A percentile compares a stretch with the other conserved stretches of the same genome.
Evolutionary conservation across 148 eudicot genomes (phyloP).

Genomic region (Silene latifolia): DNA sequence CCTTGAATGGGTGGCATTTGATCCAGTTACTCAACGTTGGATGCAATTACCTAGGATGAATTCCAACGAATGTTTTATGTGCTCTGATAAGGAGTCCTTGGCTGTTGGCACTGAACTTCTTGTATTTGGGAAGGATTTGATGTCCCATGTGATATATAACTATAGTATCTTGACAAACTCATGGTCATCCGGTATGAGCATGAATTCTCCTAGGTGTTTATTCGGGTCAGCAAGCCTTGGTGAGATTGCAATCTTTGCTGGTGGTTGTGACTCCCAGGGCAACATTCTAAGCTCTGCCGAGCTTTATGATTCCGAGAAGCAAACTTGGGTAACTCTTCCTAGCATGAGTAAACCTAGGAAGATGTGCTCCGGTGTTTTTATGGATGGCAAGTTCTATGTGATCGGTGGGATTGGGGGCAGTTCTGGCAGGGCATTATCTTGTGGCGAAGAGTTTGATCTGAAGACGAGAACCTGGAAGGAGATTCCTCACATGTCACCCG

Average conservation of each 20-base stretch:
- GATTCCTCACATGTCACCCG: conserved; percentile 76
- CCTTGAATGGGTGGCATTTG: conserved; percentile 90
- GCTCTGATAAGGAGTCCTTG: conserved; percentile 81
- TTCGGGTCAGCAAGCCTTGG: conserved; percentile 88
- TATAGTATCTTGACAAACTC: conserved; percentile 68
- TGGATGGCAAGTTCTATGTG: conserved; percentile 88
- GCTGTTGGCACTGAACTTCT: conserved; percentile 94
- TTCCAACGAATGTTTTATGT: conserved; percentile 59
- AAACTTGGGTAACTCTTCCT: conserved; percentile 60
- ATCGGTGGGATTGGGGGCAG: conserved; percentile 73
- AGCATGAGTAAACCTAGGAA: conserved; percentile 64
- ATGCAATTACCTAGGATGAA: no score
- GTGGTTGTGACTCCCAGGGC: conserved; percentile 68
- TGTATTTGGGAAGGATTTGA: conserved; percentile 66
- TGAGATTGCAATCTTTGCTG: conserved; percentile 79
- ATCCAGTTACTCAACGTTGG: conserved; percentile 54
- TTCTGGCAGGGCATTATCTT: conserved; percentile 44
- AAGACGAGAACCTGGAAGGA: conserved; percentile 56
- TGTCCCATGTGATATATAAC: conserved; percentile 51
- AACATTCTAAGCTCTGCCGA: conserved; percentile 53
- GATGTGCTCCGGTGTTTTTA: conserved; percentile 81
- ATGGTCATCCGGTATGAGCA: no score
- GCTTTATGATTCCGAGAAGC: conserved; percentile 63
- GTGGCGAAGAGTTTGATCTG: conserved; percentile 81
- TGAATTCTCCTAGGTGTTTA: no score